Percentiles rank a stretch among this genome's conserved stretches.
These are phyloP conservation scores for Lasiosphaeria miniovina DNA, from an alignment of 495 filamentous ascomycete species.

Conservation along the genomic window DNA sequence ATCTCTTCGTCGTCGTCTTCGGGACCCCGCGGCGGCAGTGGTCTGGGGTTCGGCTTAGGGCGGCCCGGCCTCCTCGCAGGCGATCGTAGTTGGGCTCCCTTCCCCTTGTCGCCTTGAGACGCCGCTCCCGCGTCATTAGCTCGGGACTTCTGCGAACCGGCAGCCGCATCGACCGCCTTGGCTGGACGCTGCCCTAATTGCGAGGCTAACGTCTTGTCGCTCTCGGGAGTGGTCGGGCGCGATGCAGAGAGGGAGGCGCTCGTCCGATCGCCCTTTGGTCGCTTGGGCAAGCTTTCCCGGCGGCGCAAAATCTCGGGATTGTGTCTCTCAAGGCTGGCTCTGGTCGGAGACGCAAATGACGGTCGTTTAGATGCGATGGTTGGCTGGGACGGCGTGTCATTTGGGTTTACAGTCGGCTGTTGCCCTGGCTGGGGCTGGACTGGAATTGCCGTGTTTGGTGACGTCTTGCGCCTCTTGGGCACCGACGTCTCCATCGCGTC, in stretches of 20 bases:
- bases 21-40: constrained; percentile 38
- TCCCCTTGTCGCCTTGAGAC: neutral
- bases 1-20: constrained; percentile 43
- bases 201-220: constrained; percentile 13
- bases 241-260: constrained; percentile 25
- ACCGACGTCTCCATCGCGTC: constrained; percentile 53
- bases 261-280: constrained; percentile 26
- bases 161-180: constrained; percentile 26
- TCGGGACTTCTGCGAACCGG: neutral
- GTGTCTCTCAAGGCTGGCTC: constrained; percentile 60
- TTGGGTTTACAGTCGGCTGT: constrained; percentile 19
- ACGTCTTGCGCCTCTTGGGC: constrained; percentile 63
- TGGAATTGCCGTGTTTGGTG: constrained; percentile 41
- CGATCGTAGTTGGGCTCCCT: constrained; percentile 35
- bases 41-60: constrained; percentile 33
- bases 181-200: constrained; percentile 15
- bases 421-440: constrained; percentile 21
- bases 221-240: constrained; percentile 26
- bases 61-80: constrained; percentile 27
- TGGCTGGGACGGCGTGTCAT: constrained; percentile 6
- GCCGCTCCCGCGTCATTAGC: constrained; percentile 21
- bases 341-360: constrained; percentile 65
- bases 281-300: constrained; percentile 34
- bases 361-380: constrained; percentile 34
- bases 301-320: constrained; percentile 58